Percentiles rank a stretch among this genome's conserved stretches.
Conservation (phyloP, 2,329 filamentous ascomycete species). For the Teratosphaeria zuluensis region DNA sequence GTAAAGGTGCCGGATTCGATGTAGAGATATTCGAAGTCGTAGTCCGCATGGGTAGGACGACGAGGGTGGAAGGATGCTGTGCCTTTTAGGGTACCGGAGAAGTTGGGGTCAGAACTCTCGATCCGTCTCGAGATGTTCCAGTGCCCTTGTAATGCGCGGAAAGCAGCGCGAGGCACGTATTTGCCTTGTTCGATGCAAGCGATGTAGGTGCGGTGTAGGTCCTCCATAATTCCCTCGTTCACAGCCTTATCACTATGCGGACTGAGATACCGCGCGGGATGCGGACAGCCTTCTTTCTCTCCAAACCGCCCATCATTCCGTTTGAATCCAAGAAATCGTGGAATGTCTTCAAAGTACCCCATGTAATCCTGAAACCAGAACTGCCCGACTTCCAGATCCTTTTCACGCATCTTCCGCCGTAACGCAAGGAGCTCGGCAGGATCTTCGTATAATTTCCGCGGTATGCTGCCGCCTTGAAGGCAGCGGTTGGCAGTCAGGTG, state of each 20-base stretch:
- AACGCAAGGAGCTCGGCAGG: slow-evolving; percentile 42
- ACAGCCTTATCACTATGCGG: slow-evolving; percentile 27
- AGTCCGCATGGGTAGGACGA: slow-evolving; percentile 12
- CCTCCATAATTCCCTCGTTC: slow-evolving; percentile 35
- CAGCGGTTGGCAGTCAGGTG: slow-evolving; percentile 56
- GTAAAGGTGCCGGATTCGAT: slow-evolving; percentile 19
- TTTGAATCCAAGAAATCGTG: slow-evolving; percentile 46
- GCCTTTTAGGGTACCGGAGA: slow-evolving; percentile 20
- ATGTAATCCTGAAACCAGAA: slow-evolving; percentile 79
- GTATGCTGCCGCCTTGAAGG: slow-evolving; percentile 31
- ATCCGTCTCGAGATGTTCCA: slow-evolving; percentile 22
- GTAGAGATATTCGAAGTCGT: slow-evolving; percentile 26
- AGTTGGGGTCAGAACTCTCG: slow-evolving; percentile 14
- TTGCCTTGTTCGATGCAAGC: slow-evolving; percentile 14
- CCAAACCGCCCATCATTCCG: slow-evolving; percentile 30
- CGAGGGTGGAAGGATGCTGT: slow-evolving; percentile 23
- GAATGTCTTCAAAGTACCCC: slow-evolving; percentile 64
- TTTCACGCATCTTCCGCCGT: slow-evolving; percentile 31
- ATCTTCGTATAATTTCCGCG: slow-evolving; percentile 22
- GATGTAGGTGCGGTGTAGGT: slow-evolving; percentile 31
- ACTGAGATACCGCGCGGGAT: slow-evolving; percentile 26
- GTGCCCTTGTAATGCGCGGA: slow-evolving; percentile 24
- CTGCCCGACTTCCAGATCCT: slow-evolving; percentile 48
- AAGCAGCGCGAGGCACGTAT: slow-evolving; percentile 19
- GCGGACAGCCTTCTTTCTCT: slow-evolving; percentile 41